Evolutionary conservation across 345 rosid genomes (phyloP).

Genomic region (Rhodamnia argentea): DNA sequence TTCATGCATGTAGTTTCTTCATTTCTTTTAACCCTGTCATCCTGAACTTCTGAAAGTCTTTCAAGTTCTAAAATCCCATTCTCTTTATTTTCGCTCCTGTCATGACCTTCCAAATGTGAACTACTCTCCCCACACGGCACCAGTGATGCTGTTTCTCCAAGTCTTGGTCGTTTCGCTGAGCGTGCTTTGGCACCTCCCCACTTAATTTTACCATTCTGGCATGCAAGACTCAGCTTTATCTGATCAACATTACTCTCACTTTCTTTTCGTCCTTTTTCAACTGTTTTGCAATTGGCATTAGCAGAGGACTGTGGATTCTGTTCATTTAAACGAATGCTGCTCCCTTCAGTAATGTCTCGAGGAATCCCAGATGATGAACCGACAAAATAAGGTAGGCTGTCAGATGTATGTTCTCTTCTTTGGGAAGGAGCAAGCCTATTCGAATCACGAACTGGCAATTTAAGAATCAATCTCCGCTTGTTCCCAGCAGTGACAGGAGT

Average conservation of each 20-base stretch:
- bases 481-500: conserved; percentile 32
- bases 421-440: conserved; percentile 31
- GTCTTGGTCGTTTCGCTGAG: conserved; percentile 54
- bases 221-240: conserved; percentile 19
- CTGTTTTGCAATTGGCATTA: conserved; percentile 1
- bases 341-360: conserved; percentile 4
- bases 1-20: conserved; percentile 6
- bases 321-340: neutral
- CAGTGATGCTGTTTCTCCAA: conserved; percentile 31
- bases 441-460: conserved; percentile 53
- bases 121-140: conserved; percentile 20
- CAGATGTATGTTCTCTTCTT: conserved; percentile 9
- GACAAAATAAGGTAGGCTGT: conserved; percentile 17
- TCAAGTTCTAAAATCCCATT: conserved; percentile 19
- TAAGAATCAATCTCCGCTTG: conserved; percentile 64
- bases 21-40: conserved; percentile 6
- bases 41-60: conserved; percentile 11
- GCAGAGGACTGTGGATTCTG: conserved; percentile 3
- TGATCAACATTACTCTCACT: conserved; percentile 11
- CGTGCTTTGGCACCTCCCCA: conserved; percentile 94
- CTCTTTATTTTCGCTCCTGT: conserved; percentile 17
- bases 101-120: conserved; percentile 4
- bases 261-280: neutral
- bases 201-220: conserved; percentile 42
- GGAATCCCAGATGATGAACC: conserved; percentile 30